phyloP scores from a whole-genome alignment of 768 basidiomycete species.

The Tricholoma terreum region DNA sequence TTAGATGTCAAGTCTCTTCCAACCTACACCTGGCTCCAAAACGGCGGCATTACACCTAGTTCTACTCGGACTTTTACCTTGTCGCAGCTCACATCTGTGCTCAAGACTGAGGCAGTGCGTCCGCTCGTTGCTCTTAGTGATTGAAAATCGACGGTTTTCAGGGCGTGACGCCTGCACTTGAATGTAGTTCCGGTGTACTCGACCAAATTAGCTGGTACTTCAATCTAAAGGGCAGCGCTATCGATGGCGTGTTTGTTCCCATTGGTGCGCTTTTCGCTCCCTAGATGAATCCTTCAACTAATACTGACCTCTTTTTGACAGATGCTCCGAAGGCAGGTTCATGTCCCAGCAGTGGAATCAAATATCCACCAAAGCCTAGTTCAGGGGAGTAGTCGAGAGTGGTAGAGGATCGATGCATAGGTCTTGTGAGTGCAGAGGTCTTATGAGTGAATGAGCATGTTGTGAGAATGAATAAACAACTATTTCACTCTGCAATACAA shows the following conservation, averaged over 20 bases:
- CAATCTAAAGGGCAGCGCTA: conserved; percentile 59
- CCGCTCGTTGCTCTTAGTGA: not conserved
- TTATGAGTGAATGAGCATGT: no score
- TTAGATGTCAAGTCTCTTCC: conserved; percentile 41
- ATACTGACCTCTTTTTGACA: conserved; percentile 18
- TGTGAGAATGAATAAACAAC: no score
- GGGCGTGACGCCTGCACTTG: conserved; percentile 43
- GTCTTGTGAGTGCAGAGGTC: no score
- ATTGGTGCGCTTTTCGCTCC: conserved; percentile 41
- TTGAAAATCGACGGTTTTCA: conserved; percentile 14
- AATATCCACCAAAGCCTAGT: conserved; percentile 56
- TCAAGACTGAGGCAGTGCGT: conserved; percentile 51
- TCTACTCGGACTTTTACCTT: conserved; percentile 55
- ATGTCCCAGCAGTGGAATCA: conserved; percentile 57
- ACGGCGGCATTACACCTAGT: conserved; percentile 75
- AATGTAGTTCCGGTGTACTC: conserved; percentile 27
- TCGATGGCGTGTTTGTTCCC: conserved; percentile 61
- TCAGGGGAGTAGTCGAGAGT: no score
- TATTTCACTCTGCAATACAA: no score
- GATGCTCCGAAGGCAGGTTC: conserved; percentile 48
- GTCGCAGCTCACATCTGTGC: conserved; percentile 48
- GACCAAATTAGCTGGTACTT: conserved; percentile 58
- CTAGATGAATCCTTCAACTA: not conserved
- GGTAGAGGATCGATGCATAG: no score
- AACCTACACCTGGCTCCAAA: conserved; percentile 68